phyloP scores from a whole-genome alignment of 768 basidiomycete genomes.

The Clitopilus passeckerianus region DNA sequence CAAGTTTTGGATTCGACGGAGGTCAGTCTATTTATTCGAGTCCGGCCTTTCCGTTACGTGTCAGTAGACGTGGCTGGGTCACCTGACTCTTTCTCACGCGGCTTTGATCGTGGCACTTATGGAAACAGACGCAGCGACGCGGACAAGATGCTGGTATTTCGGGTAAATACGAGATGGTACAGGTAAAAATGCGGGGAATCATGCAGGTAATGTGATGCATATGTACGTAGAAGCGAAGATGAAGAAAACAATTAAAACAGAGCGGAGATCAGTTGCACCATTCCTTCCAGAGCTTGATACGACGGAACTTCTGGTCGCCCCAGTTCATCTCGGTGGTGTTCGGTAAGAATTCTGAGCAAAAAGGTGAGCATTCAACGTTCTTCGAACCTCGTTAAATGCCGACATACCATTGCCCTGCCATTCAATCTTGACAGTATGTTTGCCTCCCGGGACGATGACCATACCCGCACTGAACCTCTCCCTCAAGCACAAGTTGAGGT shows the following conservation, averaged over 20 bases:
- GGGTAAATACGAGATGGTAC: not conserved
- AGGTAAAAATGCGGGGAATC: not conserved
- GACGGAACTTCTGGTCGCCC: conserved; percentile 8
- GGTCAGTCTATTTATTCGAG: conserved; percentile 1
- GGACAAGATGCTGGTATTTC: not conserved
- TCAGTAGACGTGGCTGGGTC: conserved; percentile 3
- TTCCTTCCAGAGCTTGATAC: conserved; percentile 3
- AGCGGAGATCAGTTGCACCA: not conserved
- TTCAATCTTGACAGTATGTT: conserved; percentile 15
- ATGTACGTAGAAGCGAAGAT: not conserved
- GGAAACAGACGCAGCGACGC: not conserved
- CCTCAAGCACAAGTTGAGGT: conserved; percentile 9
- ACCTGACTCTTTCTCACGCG: not conserved
- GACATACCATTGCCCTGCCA: conserved; percentile 16
- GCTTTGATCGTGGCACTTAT: not conserved
- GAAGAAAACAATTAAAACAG: not conserved
- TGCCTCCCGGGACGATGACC: conserved; percentile 13
- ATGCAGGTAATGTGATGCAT: not conserved
- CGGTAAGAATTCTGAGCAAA: conserved; percentile 3
- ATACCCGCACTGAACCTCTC: conserved; percentile 12
- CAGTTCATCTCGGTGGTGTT: conserved; percentile 9
- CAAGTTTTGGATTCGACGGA: not conserved
- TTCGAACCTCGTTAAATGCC: not conserved
- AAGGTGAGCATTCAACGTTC: not conserved
- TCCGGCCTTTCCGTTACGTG: not conserved